Evolutionary conservation across 2,329 filamentous ascomycete genomes (phyloP), one percentile per base, ranked within the genome.

Genomic region (Didymella glomerata): DNA sequence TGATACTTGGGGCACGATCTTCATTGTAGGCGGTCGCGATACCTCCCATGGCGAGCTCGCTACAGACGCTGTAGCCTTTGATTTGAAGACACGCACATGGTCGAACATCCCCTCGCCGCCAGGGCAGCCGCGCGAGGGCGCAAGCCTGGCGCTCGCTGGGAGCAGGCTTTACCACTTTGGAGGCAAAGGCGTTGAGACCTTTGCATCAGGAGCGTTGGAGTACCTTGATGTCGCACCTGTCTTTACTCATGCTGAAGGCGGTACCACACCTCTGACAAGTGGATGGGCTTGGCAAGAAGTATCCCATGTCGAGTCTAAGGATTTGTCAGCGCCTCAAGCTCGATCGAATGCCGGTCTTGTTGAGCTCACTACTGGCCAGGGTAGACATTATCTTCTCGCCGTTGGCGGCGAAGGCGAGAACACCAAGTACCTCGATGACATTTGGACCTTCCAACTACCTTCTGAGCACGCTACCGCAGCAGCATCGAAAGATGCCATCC

Each of bases 371-470:
- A 84, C 83, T 0, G 84, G 83, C 10, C 81, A 82, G 60, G 84
- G 83, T 5, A 78, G 84, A 10, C 75, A 81, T 40, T 86, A 84
- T 64, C 76, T 86, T 0, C 70, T 85, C 2, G 81, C 83, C 40
- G 71, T 85, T 54, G 81, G 84, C 14, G 84, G 84, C 7, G 75
- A 77, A 18, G 61, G 62, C 13, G 68, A 72, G 27, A 62, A 61
- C 22, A 59, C 61, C n/a, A 68, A 64, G 9, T 69, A 67, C 24
- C 58, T 77, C 10, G 73, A 70, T 42, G 84, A 85, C 59, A 77
- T 85, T 3, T 86, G 83, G 83, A 78, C 82, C 1, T 78, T 85
- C 56, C 84, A 86, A 66, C 73, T 86, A 3, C 79, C 81, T 3
- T 76, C 83, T 0, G 78, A 81, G 28, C 76, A 76, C 2, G 75